Conservation (phyloP, 768 basidiomycete genomes). For the Russula abietina region DNA sequence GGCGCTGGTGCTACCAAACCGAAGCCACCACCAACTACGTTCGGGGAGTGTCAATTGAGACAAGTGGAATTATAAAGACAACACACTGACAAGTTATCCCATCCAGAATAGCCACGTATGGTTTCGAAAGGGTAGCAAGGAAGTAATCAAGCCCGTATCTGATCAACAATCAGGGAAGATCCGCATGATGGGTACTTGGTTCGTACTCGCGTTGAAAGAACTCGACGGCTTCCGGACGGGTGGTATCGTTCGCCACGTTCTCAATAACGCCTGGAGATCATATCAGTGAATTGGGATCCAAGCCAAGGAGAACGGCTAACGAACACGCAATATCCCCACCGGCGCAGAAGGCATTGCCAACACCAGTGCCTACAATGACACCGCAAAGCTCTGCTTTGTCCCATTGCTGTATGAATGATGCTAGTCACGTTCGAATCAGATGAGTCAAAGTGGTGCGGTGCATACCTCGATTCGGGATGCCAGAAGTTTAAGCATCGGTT, state of each 20-base stretch:
- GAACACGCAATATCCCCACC: conserved; percentile 91
- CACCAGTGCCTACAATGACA: conserved; percentile 66
- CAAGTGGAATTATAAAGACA: conserved; percentile 13
- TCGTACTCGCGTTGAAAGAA: conserved; percentile 88
- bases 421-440: neutral
- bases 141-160: conserved; percentile 80
- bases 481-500: conserved; percentile 68
- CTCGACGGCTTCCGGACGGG: conserved; percentile 59
- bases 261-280: conserved; percentile 47
- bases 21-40: conserved; percentile 89
- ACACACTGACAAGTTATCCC: conserved; percentile 77
- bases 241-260: conserved; percentile 44
- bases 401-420: conserved; percentile 57
- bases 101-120: conserved; percentile 89
- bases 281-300: neutral
- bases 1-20: conserved; percentile 80
- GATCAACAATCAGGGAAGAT: neutral
- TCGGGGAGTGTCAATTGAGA: neutral
- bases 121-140: conserved; percentile 65
- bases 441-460: neutral
- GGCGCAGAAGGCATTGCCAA: conserved; percentile 79
- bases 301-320: conserved; percentile 27
- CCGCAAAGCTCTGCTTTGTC: conserved; percentile 61
- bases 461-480: conserved; percentile 71
- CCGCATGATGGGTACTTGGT: neutral